Percentiles rank a stretch among this genome's conserved stretches.
Conservation (phyloP, 768 basidiomycete species). For the Tubosaeta brunneosetosa region DNA sequence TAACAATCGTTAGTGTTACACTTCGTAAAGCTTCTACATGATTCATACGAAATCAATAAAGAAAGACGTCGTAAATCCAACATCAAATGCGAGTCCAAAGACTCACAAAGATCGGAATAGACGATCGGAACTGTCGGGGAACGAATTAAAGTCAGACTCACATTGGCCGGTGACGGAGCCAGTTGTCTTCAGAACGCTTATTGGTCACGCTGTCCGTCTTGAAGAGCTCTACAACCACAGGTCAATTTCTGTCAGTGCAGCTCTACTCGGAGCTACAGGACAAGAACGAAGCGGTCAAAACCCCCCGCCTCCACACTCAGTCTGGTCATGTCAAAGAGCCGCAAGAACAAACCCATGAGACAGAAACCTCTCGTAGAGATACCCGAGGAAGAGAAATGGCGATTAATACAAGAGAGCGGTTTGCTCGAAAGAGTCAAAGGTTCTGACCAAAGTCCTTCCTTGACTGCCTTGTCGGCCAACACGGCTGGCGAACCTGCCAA, state of each 20-base stretch:
- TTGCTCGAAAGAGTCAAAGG: conserved; percentile 40
- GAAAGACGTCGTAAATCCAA: too few relatives aligned
- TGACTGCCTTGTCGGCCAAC: neutral
- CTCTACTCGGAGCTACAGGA: neutral
- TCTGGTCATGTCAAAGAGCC: conserved; percentile 27
- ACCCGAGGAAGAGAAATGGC: conserved; percentile 74
- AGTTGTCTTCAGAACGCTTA: neutral
- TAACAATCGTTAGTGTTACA: neutral
- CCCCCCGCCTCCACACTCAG: neutral
- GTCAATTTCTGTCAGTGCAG: neutral
- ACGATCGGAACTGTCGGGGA: neutral
- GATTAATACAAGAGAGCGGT: conserved; percentile 64
- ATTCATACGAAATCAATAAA: too few relatives aligned
- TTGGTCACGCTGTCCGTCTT: neutral
- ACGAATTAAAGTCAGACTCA: neutral
- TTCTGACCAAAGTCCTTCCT: conserved; percentile 6
- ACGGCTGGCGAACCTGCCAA: conserved; percentile 14
- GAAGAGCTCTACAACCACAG: neutral
- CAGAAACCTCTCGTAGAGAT: conserved; percentile 42
- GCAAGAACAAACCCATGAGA: conserved; percentile 15
- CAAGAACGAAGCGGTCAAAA: neutral
- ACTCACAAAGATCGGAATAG: too few relatives aligned
- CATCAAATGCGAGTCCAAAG: too few relatives aligned
- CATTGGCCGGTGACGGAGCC: neutral
- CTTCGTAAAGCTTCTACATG: neutral